Conservation (phyloP, 169 alveolate genomes). For the Theileria sp. region DNA sequence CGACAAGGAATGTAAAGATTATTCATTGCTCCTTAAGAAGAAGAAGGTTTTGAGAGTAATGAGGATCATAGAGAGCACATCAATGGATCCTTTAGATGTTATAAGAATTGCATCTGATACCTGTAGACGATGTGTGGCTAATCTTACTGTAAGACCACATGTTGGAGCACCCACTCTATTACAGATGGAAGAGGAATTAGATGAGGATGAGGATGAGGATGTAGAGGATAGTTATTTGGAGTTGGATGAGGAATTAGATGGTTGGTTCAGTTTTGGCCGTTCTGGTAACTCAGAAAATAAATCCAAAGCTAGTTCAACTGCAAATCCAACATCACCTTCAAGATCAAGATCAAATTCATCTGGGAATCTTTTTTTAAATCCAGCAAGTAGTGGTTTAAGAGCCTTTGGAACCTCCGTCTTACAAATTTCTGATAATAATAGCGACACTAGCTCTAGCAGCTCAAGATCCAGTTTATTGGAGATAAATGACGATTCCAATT, state of each 20-base stretch:
- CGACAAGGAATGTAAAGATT: slow-evolving; percentile 55
- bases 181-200: background rate
- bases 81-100: slow-evolving; percentile 70
- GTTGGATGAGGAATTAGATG: background rate
- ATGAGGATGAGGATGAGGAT: background rate
- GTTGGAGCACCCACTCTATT: slow-evolving; percentile 12
- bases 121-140: slow-evolving; percentile 69
- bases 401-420: no score
- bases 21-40: slow-evolving; percentile 27
- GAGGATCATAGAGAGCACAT: slow-evolving; percentile 64
- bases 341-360: no score
- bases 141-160: slow-evolving; percentile 11
- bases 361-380: no score
- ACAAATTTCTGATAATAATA: no score
- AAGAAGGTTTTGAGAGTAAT: slow-evolving; percentile 42
- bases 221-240: slow-evolving; percentile 3
- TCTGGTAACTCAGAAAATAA: background rate
- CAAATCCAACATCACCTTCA: no score
- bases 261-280: no score
- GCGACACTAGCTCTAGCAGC: no score
- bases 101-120: slow-evolving; percentile 70
- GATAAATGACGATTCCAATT: background rate
- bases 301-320: background rate
- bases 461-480: background rate
- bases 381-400: no score